Evolutionary conservation across 352 stramenopile species (phyloP), one percentile per base, ranked within the genome.

Genomic region (Pythium myriotylum): DNA sequence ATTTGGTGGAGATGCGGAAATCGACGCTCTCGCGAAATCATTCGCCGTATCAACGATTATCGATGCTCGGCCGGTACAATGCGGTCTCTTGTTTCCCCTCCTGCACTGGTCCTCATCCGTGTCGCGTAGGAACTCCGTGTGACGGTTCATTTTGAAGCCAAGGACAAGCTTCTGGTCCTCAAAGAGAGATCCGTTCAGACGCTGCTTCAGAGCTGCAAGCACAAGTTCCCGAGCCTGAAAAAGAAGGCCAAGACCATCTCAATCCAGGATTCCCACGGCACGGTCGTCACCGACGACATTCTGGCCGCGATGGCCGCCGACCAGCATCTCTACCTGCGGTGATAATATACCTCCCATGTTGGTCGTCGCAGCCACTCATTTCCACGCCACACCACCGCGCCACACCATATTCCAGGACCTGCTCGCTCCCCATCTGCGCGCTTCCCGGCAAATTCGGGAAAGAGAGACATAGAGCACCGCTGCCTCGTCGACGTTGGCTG

Each of bases 381-480:
- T 69, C 32, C 20, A 24, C 43, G 35, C 62, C 62, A 70, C 62
- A 70, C 39, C 54, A 65, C 62, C 20, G 47, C 42, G 29, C 62
- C 62, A 70, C 62, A 70, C 39, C 62, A 70, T 22, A 20, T 70
- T 70, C 50, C 62, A 70, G 19, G 6, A 24, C 41, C n/a, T n/a
- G n/a, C 27, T 33, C 33, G 14, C 14, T 37, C n/a, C 29, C 43
- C 72, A 68, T 77, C 40, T 87, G 74, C 67, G 73, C 66, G 29
- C 32, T 82, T 57, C 57, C 42, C 63, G 63, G 75, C 77, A 87
- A 87, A 84, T 85, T 82, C 66, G 69, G 76, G 71, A 89, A 89
- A 89, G 76, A 86, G 73, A 70, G 39, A 33, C 37, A 72, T 55
- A 68, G 35, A 59, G 70, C 61, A 67, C 64, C 56, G 73, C 66